Percentiles rank a stretch among this genome's conserved stretches.
Evolutionary conservation across 2,329 filamentous ascomycete species (phyloP).

Genomic region (Pochonia chlamydosporia): DNA sequence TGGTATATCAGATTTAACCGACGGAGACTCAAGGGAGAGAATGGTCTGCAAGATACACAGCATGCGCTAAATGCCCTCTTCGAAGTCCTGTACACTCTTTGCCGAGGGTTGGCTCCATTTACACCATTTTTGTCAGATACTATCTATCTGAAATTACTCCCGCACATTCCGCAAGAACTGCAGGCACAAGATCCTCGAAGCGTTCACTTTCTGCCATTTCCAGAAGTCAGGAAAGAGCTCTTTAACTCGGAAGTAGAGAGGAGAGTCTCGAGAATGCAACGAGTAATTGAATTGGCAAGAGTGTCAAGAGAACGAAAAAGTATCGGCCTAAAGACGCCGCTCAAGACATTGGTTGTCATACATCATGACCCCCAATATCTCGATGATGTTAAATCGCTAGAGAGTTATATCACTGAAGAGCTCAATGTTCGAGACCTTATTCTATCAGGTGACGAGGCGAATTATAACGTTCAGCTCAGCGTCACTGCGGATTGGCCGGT

Average conservation of each 20-base stretch:
- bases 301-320: slow-evolving; percentile 79
- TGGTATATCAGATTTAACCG: slow-evolving; percentile 98
- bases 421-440: slow-evolving; percentile 84
- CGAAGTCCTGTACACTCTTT: slow-evolving; percentile 85
- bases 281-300: slow-evolving; percentile 85
- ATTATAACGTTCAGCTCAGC: slow-evolving; percentile 89
- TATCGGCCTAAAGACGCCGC: slow-evolving; percentile 82
- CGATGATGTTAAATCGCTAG: slow-evolving; percentile 77
- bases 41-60: slow-evolving; percentile 76
- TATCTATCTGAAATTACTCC: slow-evolving; percentile 80
- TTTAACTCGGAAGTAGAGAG: slow-evolving; percentile 85
- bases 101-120: slow-evolving; percentile 85
- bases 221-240: slow-evolving; percentile 79
- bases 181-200: slow-evolving; percentile 69
- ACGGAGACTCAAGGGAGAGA: slow-evolving; percentile 83
- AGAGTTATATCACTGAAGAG: slow-evolving; percentile 87
- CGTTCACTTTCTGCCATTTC: slow-evolving; percentile 89
- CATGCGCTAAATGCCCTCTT: slow-evolving; percentile 93
- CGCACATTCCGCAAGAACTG: slow-evolving; percentile 70
- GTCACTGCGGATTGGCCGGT: slow-evolving; percentile 89
- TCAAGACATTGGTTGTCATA: slow-evolving; percentile 85
- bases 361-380: slow-evolving; percentile 79
- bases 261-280: slow-evolving; percentile 85
- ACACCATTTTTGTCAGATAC: slow-evolving; percentile 93
- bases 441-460: slow-evolving; percentile 78